phyloP scores from a whole-genome alignment of 495 filamentous ascomycete genomes.

The Penicillium flavigenum region DNA sequence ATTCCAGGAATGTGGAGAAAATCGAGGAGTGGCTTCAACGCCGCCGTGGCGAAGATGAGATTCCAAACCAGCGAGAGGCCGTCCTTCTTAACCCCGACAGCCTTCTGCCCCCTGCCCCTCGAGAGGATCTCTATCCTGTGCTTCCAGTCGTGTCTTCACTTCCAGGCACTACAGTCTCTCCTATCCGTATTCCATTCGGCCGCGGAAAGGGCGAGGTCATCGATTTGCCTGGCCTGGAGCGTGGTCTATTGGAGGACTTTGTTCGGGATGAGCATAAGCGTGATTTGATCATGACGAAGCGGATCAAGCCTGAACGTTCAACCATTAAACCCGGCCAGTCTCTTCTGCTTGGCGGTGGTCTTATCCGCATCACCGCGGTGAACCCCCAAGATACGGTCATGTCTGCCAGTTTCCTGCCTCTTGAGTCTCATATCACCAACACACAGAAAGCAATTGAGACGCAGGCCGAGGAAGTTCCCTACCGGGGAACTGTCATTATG shows the following conservation, averaged over 20 bases:
- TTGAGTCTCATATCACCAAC: constrained; percentile 69
- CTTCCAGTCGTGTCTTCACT: constrained; percentile 83
- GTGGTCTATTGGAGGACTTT: constrained; percentile 65
- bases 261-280: constrained; percentile 62
- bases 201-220: constrained; percentile 86
- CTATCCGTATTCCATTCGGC: constrained; percentile 86
- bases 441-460: constrained; percentile 74
- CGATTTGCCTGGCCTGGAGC: constrained; percentile 82
- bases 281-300: constrained; percentile 72
- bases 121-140: constrained; percentile 68
- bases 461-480: constrained; percentile 55
- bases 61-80: constrained; percentile 17
- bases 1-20: constrained; percentile 52
- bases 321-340: constrained; percentile 76
- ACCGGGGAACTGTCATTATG: constrained; percentile 59
- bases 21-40: constrained; percentile 37
- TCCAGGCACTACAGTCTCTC: constrained; percentile 91
- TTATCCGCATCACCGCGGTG: constrained; percentile 82
- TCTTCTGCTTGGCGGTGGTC: constrained; percentile 76
- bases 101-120: constrained; percentile 72
- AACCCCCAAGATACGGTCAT: constrained; percentile 62
- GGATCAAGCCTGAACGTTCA: constrained; percentile 64
- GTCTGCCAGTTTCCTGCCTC: constrained; percentile 74
- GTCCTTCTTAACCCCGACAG: constrained; percentile 27
- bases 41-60: constrained; percentile 24